Evolutionary conservation across 1,284 basidiomycete genomes (phyloP), one percentile per base, ranked within the genome.

Genomic region (Cryptococcus neoformans): DNA sequence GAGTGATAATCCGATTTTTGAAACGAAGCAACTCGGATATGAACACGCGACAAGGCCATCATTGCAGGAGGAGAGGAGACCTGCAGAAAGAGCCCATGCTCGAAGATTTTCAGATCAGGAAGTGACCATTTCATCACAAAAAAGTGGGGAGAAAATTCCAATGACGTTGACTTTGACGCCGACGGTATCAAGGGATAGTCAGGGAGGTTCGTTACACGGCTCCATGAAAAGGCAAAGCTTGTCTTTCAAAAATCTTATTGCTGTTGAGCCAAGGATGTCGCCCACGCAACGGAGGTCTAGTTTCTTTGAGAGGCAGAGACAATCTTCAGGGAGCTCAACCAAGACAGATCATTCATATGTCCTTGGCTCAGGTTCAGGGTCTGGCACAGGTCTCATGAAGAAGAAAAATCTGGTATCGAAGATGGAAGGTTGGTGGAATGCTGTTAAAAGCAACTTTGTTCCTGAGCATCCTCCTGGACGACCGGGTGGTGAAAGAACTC

Each of bases 371-470:
- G 54, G 37, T 14, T 21, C 46, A 10, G 34, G 34, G 17, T 28
- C 21, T 34, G 46, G 16, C 17, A 3, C 10, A 10, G n/a, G 12
- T 11, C 49, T 53, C 12, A 72, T 70, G 58, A 69, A 70, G 47
- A 77, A 76, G 67, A 76, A 76, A 63, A 76, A 76, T 35, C 54
- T 80, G 40, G 76, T 74, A 34, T 70, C 62, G 40, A 80, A 80
- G 59, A 78, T 80, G 68, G 78, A 80, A 62, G 78, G 78, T 2
- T 80, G 78, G 78, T 80, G 78, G 78, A 77, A 71, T 40, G 73
- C 78, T 28, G 78, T 79, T 40, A 78, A 79, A 55, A 73, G 69
- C 58, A 78, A 77, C 56, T 78, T 79, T 47, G 67, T 62, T 6
- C 59, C 70, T 6, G 72, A 70, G 28, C 28, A 28, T 28, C 28